A percentile compares a stretch with the other conserved stretches of the same genome.
Conservation (phyloP, 2,329 filamentous ascomycete genomes). For the Phyllosticta citribraziliensis region DNA sequence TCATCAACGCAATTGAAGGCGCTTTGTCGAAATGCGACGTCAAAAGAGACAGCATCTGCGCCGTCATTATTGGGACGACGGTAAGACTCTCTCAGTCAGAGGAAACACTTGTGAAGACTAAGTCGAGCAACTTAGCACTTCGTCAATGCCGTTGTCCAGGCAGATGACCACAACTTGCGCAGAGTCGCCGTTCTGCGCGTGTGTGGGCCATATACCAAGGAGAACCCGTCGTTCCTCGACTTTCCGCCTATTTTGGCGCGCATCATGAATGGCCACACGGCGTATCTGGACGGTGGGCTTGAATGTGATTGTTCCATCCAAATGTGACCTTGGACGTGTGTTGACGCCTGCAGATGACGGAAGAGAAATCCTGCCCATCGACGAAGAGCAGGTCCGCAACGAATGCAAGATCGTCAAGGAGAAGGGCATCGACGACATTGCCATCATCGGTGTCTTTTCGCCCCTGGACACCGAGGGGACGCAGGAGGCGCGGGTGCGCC, state of each 20-base stretch:
- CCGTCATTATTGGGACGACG: constrained; percentile 30
- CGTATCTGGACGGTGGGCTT: constrained; percentile 32
- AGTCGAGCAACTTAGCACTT: constrained; percentile 34
- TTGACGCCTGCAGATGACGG: constrained; percentile 31
- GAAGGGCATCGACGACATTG: constrained; percentile 30
- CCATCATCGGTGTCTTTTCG: constrained; percentile 38
- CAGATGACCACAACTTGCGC: constrained; percentile 39
- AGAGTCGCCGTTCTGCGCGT: constrained; percentile 46
- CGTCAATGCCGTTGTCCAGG: constrained; percentile 49
- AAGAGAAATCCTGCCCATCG: constrained; percentile 32
- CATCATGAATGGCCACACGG: constrained; percentile 33
- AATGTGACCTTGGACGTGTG: constrained; percentile 28
- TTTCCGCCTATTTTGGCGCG: constrained; percentile 43
- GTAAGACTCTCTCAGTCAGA: neutral
- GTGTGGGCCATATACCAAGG: constrained; percentile 44
- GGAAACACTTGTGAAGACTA: too few relatives aligned
- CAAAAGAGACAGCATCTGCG: constrained; percentile 1
- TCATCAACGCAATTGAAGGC: constrained; percentile 27
- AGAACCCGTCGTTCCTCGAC: constrained; percentile 43
- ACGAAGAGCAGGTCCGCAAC: constrained; percentile 30
- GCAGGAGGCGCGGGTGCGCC: constrained; percentile 33
- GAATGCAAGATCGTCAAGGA: constrained; percentile 26
- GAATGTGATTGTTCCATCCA: neutral
- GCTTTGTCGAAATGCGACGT: constrained; percentile 25
- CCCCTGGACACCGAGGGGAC: constrained; percentile 34